Conservation (phyloP, 2,329 filamentous ascomycete species). For the Beauveria brongniartii region DNA sequence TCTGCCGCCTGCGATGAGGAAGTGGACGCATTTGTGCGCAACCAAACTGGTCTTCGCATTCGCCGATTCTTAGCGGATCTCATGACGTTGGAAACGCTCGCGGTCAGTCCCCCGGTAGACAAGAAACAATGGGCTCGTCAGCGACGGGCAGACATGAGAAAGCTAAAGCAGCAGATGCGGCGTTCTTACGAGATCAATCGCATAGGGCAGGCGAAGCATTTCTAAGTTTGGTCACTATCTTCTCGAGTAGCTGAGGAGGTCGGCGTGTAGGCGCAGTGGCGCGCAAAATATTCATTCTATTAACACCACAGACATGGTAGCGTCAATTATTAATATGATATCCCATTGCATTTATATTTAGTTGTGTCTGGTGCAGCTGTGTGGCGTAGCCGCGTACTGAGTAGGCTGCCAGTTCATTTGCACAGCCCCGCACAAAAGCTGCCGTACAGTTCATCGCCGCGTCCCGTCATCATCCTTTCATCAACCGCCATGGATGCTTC, state of each 20-base stretch:
- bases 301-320: slow-evolving; percentile 6
- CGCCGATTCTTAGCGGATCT: slow-evolving; percentile 48
- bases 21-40: slow-evolving; percentile 43
- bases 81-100: slow-evolving; percentile 40
- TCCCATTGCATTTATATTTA: not conserved
- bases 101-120: slow-evolving; percentile 21
- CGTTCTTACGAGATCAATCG: slow-evolving; percentile 22
- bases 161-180: slow-evolving; percentile 28
- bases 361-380: not conserved
- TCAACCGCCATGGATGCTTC: not conserved
- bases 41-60: slow-evolving; percentile 44
- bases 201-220: not conserved
- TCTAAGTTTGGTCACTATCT: not conserved
- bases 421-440: slow-evolving; percentile 3
- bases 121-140: slow-evolving; percentile 20
- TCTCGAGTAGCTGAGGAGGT: not conserved
- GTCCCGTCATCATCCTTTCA: not conserved
- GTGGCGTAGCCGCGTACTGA: not conserved
- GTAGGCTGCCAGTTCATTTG: too few relatives aligned
- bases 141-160: slow-evolving; percentile 25
- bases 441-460: not conserved
- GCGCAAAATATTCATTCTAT: slow-evolving; percentile 3
- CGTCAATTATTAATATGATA: slow-evolving; percentile 4
- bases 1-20: slow-evolving; percentile 48
- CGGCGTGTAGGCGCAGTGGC: not conserved